Conservation (phyloP, 2,329 filamentous ascomycete genomes). For the Aureobasidium sp. region DNA sequence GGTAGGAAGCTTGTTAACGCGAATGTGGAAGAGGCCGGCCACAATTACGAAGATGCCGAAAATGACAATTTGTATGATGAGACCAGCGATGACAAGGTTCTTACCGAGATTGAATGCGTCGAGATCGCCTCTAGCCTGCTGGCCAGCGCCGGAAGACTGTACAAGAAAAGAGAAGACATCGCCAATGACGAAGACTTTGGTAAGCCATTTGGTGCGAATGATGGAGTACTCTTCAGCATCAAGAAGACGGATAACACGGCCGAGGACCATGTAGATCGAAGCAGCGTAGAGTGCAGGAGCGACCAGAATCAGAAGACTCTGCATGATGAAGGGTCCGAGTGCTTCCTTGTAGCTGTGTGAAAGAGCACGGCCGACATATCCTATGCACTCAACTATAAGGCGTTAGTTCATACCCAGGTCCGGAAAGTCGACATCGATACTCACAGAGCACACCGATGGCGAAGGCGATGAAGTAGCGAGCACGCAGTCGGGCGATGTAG, state of each 20-base stretch:
- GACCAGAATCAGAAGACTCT: slow-evolving; percentile 39
- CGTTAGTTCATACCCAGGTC: neutral
- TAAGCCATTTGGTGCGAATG: slow-evolving; percentile 37
- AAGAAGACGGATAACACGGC: slow-evolving; percentile 36
- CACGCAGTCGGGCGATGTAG: slow-evolving; percentile 1
- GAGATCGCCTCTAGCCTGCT: slow-evolving; percentile 27
- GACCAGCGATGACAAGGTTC: slow-evolving; percentile 40
- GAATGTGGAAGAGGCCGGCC: slow-evolving; percentile 24
- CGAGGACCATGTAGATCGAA: slow-evolving; percentile 43
- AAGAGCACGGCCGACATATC: slow-evolving; percentile 44
- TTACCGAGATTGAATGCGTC: slow-evolving; percentile 30
- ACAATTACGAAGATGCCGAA: slow-evolving; percentile 42
- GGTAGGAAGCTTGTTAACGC: slow-evolving; percentile 20
- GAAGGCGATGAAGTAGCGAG: slow-evolving; percentile 39
- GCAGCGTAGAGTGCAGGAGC: slow-evolving; percentile 44
- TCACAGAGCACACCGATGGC: slow-evolving; percentile 41
- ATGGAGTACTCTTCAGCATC: slow-evolving; percentile 35
- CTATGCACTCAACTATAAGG: slow-evolving; percentile 38
- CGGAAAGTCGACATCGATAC: slow-evolving; percentile 20
- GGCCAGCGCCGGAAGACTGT: slow-evolving; percentile 37
- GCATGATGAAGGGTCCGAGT: slow-evolving; percentile 33
- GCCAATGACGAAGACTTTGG: slow-evolving; percentile 41
- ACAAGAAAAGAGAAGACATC: slow-evolving; percentile 43
- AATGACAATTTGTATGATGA: slow-evolving; percentile 43
- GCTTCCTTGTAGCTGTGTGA: slow-evolving; percentile 27